phyloP scores from a whole-genome alignment of 805 yeast species.

The Lipomyces anomalus region DNA sequence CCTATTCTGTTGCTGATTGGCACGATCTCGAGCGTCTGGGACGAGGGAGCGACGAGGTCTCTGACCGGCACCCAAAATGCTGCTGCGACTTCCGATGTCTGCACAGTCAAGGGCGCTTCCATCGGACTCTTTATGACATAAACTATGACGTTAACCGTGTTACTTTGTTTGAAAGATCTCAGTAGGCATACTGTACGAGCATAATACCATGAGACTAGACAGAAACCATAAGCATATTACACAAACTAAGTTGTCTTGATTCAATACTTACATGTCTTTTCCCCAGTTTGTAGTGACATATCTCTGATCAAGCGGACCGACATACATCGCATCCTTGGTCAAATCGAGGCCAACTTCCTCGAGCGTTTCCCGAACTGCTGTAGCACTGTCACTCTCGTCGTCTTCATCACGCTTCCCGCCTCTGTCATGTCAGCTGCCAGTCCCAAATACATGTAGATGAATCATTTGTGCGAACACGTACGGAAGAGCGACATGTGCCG shows the following conservation, averaged over 20 bases:
- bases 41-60: slow-evolving; percentile 23
- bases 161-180: not conserved
- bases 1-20: not conserved
- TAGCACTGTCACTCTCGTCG: slow-evolving; percentile 32
- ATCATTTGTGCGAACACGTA: slow-evolving; percentile 3
- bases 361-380: slow-evolving; percentile 35
- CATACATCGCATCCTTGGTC: slow-evolving; percentile 24
- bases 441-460: not conserved
- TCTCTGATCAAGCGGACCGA: slow-evolving; percentile 36
- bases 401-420: slow-evolving; percentile 37
- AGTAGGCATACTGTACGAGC: slow-evolving; percentile 29
- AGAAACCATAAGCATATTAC: not conserved
- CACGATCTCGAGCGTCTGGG: not conserved
- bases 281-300: slow-evolving; percentile 34
- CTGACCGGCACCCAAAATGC: slow-evolving; percentile 36
- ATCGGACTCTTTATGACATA: slow-evolving; percentile 27
- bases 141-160: slow-evolving; percentile 27
- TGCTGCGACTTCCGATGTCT: slow-evolving; percentile 35
- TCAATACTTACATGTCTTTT: slow-evolving; percentile 18
- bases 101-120: slow-evolving; percentile 25
- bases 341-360: slow-evolving; percentile 40
- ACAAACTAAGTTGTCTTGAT: not conserved
- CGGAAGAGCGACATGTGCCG: slow-evolving; percentile 39
- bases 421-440: slow-evolving; percentile 1
- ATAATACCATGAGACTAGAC: slow-evolving; percentile 31